Conservation (phyloP, 2,329 filamentous ascomycete species). For the Fusarium penzigii region DNA sequence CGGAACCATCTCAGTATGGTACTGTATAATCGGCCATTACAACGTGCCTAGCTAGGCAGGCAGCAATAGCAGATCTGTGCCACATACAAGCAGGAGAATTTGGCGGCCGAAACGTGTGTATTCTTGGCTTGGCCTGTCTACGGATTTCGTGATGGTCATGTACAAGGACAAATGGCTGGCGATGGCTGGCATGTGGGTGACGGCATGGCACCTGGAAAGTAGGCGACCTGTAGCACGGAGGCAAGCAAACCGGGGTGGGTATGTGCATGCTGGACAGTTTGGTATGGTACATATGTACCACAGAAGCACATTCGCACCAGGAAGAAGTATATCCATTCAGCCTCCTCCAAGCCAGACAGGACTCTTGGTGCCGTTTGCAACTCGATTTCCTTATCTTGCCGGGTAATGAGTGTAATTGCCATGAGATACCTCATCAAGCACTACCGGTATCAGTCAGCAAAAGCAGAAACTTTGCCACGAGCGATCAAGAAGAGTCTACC, state of each 20-base stretch:
- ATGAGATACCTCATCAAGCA: too few species aligned
- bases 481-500: too few species aligned
- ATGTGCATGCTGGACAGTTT: too few species aligned
- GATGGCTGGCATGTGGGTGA: conserved; percentile 27
- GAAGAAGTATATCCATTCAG: too few species aligned
- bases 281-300: background rate
- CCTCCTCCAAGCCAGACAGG: too few species aligned
- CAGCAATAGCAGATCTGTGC: background rate
- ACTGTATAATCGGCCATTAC: background rate
- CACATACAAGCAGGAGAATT: conserved; percentile 5
- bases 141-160: conserved; percentile 13
- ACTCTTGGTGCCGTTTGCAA: too few species aligned
- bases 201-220: conserved; percentile 14
- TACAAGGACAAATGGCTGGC: too few species aligned
- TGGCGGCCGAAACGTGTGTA: conserved; percentile 23
- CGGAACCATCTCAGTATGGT: too few species aligned
- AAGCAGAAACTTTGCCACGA: too few species aligned
- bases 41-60: background rate
- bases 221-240: conserved; percentile 2
- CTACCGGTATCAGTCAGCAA: too few species aligned
- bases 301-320: background rate
- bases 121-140: conserved; percentile 1
- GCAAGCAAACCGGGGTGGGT: background rate
- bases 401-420: too few species aligned
- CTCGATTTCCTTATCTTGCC: too few species aligned